phyloP scores from a whole-genome alignment of 306 rosid species.

The Pterocarpus macrocarpus region DNA sequence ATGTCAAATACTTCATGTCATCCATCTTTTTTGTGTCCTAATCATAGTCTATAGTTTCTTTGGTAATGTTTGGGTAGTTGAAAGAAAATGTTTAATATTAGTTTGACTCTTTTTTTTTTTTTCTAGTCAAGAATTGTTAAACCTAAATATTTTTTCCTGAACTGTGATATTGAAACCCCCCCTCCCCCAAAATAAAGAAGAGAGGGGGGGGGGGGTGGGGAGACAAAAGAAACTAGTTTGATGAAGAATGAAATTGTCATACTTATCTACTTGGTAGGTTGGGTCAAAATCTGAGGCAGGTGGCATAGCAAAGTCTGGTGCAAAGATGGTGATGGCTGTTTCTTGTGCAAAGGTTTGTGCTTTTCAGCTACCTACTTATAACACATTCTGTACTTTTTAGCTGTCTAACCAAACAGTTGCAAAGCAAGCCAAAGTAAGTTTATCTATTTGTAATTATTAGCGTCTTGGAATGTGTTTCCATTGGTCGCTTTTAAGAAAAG shows the following conservation, averaged over 20 bases:
- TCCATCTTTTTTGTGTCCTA: constrained; percentile 21
- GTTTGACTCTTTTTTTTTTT: background rate
- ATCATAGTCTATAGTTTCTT: constrained; percentile 1
- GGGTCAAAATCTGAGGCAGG: constrained; percentile 96
- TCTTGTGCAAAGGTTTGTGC: constrained; percentile 92
- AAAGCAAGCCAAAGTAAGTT: background rate
- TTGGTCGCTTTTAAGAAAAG: background rate
- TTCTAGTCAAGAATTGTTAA: background rate
- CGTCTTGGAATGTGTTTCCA: constrained; percentile 23
- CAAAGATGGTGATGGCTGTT: constrained; percentile 99
- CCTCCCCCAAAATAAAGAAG: background rate
- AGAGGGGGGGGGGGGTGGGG: too few relatives aligned
- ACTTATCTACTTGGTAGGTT: constrained; percentile 64
- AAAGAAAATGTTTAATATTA: constrained; percentile 29
- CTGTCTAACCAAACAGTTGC: constrained; percentile 1
- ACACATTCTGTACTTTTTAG: background rate
- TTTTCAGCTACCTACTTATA: constrained; percentile 25
- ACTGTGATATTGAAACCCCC: constrained; percentile 10
- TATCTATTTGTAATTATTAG: background rate
- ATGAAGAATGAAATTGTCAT: constrained; percentile 38
- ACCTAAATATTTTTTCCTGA: constrained; percentile 36
- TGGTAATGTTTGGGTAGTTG: constrained; percentile 10
- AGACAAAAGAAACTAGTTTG: background rate
- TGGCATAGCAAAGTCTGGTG: constrained; percentile 96
- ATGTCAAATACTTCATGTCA: constrained; percentile 34